Evolutionary conservation across 1,139 yeast species (phyloP), one percentile per base, ranked within the genome.

Genomic region (Taiozyma onychis): DNA sequence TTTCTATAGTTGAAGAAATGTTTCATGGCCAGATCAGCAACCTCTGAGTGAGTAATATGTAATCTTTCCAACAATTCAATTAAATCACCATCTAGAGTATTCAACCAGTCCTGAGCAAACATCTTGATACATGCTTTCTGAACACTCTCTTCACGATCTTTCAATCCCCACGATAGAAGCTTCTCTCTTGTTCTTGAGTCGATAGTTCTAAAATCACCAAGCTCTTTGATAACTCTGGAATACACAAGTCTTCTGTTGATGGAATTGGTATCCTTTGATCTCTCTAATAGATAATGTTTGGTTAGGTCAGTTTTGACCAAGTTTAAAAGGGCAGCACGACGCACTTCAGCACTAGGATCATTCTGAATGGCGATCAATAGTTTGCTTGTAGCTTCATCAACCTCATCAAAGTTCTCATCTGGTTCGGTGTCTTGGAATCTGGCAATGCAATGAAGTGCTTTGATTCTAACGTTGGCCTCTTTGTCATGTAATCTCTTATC

Each of bases 341-440:
- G 77, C 1, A 91, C 97, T 57, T 93, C 99, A 0, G 97, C 83
- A 59, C 85, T 84, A 2, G 89, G 80, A 66, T 93, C 99, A 62
- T 85, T 80, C 60, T 83, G 85, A 60, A 90, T 71, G 0, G 85
- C 77, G 22, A 70, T 62, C 39, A 84, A 59, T 30, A 89, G 68
- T 45, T 75, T 73, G 39, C 76, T 72, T 2, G 81, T 77, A n/a
- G 85, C 80, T 41, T 72, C 74, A 44, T 73, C 73, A 14, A 71
- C 57, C 43, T 62, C 67, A 10, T 63, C 68, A 18, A 63, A 66
- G 7, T 68, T 71, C 22, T 69, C 73, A 7, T 70, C 74, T 1
- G 69, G 72, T 43, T 73, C 80, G 45, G 74, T 74, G 34, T 77
- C 80, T 66, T 91, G 97, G 58, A 93, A 84, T 54, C 90, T 74